These are phyloP conservation scores for Fusarium tanahbumbuense DNA, from an alignment of 2,329 filamentous ascomycete genomes.

Conservation along the genomic window DNA sequence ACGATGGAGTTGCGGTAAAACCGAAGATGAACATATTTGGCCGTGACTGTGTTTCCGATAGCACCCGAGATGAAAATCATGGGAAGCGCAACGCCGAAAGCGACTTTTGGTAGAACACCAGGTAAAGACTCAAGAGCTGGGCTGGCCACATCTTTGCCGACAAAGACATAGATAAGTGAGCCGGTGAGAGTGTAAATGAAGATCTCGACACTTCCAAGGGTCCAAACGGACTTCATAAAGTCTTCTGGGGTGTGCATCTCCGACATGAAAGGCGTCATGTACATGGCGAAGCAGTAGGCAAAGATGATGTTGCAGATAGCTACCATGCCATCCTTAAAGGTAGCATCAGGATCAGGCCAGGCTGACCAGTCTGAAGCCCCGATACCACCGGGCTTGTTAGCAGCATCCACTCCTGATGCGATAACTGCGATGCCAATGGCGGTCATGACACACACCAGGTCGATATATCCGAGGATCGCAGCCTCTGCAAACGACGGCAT, in stretches of 20 bases:
- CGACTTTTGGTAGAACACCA: conserved; percentile 56
- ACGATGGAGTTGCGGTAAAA: conserved; percentile 38
- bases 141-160: conserved; percentile 67
- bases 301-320: conserved; percentile 74
- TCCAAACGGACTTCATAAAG: conserved; percentile 62
- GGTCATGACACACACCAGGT: conserved; percentile 51
- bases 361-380: conserved; percentile 50
- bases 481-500: conserved; percentile 55
- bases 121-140: conserved; percentile 73
- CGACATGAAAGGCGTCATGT: conserved; percentile 59
- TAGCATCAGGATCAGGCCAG: conserved; percentile 54
- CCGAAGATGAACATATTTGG: conserved; percentile 52
- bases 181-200: conserved; percentile 72
- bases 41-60: conserved; percentile 62
- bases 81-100: conserved; percentile 65
- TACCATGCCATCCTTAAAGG: conserved; percentile 64
- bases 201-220: conserved; percentile 69
- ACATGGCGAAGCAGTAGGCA: conserved; percentile 66
- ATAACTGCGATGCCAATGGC: conserved; percentile 73
- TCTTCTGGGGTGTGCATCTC: conserved; percentile 58
- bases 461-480: conserved; percentile 43
- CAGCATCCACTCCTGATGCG: conserved; percentile 61
- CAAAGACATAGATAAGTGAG: conserved; percentile 73
- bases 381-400: conserved; percentile 9
- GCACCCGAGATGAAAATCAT: conserved; percentile 77